Conservation (phyloP, 495 filamentous ascomycete species). For the Pyrenula massariospora region DNA sequence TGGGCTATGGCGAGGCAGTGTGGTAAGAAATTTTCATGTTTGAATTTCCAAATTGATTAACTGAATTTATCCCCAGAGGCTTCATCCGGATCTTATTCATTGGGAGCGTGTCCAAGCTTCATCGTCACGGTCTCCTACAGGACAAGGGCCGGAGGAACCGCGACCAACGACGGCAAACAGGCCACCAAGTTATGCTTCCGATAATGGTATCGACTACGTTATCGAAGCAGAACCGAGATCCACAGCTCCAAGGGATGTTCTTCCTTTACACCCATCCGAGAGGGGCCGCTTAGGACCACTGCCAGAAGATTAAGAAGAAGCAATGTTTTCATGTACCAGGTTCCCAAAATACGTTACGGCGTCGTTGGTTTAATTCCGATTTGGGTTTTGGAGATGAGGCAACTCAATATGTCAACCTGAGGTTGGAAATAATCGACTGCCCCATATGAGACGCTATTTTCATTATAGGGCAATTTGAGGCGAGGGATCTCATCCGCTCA, state of each 20-base stretch:
- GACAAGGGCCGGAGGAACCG: not conserved
- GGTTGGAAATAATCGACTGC: no score
- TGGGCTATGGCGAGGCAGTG: slow-evolving; percentile 70
- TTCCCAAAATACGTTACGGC: no score
- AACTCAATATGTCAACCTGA: no score
- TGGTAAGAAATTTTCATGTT: slow-evolving; percentile 42
- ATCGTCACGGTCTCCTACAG: not conserved
- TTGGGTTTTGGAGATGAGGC: no score
- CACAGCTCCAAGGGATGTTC: slow-evolving; percentile 26
- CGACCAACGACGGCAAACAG: slow-evolving; percentile 16
- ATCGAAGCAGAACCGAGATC: slow-evolving; percentile 48
- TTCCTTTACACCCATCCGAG: slow-evolving; percentile 35
- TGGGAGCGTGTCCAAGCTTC: slow-evolving; percentile 53
- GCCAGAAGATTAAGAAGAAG: not conserved
- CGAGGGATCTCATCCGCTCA: no score
- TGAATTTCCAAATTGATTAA: not conserved
- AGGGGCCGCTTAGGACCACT: slow-evolving; percentile 8
- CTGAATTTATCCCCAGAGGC: slow-evolving; percentile 35
- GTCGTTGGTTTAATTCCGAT: no score
- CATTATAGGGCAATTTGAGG: no score
- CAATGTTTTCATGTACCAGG: no score
- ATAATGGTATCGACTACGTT: slow-evolving; percentile 59
- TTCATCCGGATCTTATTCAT: slow-evolving; percentile 68
- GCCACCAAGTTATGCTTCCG: slow-evolving; percentile 61
- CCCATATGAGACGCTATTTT: no score